Evolutionary conservation across 2,329 filamentous ascomycete species (phyloP).

Genomic region (Colletotrichum sp.): DNA sequence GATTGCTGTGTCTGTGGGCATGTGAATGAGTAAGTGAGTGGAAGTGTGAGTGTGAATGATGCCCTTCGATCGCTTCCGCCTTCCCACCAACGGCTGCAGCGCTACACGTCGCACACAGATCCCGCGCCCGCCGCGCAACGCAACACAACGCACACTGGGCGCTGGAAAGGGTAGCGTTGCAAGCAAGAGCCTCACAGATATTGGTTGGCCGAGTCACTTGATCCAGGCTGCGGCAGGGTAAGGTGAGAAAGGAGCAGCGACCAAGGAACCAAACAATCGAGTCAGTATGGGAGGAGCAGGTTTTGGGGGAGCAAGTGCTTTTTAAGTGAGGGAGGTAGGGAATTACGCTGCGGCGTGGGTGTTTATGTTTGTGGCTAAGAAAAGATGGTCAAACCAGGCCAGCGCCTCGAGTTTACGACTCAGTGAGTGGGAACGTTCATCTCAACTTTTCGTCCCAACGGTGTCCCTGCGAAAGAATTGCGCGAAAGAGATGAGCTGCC

Average conservation of each 20-base stretch:
- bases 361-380: neutral
- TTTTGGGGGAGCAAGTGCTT: neutral
- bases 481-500: neutral
- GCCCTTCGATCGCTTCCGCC: slow-evolving; percentile 4
- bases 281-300: neutral
- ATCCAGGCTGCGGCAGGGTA: slow-evolving; percentile 3
- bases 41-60: neutral
- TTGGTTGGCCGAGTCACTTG: slow-evolving; percentile 1
- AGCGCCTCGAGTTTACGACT: slow-evolving; percentile 3
- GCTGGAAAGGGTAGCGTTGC: neutral
- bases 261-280: neutral
- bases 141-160: neutral
- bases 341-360: neutral
- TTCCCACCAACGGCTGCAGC: neutral
- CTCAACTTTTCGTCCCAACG: slow-evolving; percentile 15
- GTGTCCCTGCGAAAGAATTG: neutral
- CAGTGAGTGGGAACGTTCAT: slow-evolving; percentile 11
- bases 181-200: neutral
- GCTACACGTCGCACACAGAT: neutral
- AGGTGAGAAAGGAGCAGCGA: slow-evolving; percentile 2
- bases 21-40: neutral
- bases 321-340: neutral
- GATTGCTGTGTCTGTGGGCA: neutral
- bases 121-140: neutral
- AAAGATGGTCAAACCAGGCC: neutral